Conservation (phyloP, 768 basidiomycete species). For the Phaeotremella fagi region DNA sequence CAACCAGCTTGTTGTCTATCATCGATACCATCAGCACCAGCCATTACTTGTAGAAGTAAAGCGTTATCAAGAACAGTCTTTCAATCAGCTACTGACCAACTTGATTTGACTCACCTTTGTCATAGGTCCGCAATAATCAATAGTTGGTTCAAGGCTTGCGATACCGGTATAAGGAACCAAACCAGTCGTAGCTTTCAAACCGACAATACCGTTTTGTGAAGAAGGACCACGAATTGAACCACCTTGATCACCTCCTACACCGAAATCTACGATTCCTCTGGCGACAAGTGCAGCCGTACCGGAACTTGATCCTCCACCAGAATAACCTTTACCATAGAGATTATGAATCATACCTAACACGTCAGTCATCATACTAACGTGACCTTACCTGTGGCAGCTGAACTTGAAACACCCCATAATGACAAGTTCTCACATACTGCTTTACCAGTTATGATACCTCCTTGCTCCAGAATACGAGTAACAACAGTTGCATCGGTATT, state of each 20-base stretch:
- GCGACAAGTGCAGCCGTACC: slow-evolving; percentile 52
- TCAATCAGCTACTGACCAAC: background rate
- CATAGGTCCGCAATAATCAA: slow-evolving; percentile 40
- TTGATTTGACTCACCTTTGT: slow-evolving; percentile 12
- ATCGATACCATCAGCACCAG: slow-evolving; percentile 54
- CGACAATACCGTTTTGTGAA: slow-evolving; percentile 50
- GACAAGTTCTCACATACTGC: slow-evolving; percentile 48
- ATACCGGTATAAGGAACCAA: slow-evolving; percentile 55
- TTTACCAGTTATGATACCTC: slow-evolving; percentile 51
- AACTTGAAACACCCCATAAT: slow-evolving; percentile 26
- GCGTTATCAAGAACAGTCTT: slow-evolving; percentile 51
- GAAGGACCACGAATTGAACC: slow-evolving; percentile 52
- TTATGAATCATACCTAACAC: slow-evolving; percentile 49
- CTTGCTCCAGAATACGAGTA: slow-evolving; percentile 52
- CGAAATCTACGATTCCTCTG: slow-evolving; percentile 51
- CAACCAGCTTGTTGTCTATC: slow-evolving; percentile 49
- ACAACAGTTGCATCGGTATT: slow-evolving; percentile 52
- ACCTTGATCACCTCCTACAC: slow-evolving; percentile 55
- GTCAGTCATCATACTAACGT: background rate
- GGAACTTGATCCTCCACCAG: slow-evolving; percentile 52
- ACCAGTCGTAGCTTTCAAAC: slow-evolving; percentile 52
- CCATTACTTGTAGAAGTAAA: slow-evolving; percentile 51
- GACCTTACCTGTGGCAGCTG: slow-evolving; percentile 19
- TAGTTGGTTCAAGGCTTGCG: slow-evolving; percentile 13
- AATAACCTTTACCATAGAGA: slow-evolving; percentile 50